Conservation (phyloP, 2,329 filamentous ascomycete genomes). For the Aureobasidium leucospermi region DNA sequence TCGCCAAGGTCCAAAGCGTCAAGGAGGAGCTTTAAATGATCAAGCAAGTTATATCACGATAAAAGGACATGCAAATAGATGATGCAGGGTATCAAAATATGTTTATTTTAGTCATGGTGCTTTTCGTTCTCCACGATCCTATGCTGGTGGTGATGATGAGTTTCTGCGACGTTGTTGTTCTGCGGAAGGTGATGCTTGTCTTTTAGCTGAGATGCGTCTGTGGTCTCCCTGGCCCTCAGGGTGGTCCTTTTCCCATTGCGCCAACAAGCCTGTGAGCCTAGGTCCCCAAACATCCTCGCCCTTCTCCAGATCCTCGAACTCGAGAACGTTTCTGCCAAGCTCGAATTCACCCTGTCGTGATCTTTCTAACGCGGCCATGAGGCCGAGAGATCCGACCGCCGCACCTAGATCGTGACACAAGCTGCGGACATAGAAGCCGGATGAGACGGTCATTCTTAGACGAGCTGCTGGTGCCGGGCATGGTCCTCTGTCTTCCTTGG, state of each 20-base stretch:
- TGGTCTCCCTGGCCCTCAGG: neutral
- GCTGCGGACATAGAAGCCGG: constrained; percentile 92
- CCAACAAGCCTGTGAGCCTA: constrained; percentile 43
- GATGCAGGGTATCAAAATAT: neutral
- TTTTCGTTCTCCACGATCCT: neutral
- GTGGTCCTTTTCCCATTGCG: constrained; percentile 9
- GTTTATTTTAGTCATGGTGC: neutral
- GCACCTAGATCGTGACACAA: constrained; percentile 86
- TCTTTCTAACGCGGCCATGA: constrained; percentile 80
- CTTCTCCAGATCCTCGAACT: constrained; percentile 67
- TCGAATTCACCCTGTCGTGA: constrained; percentile 75
- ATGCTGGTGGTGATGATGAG: constrained; percentile 6
- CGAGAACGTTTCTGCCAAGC: constrained; percentile 65
- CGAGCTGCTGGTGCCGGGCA: constrained; percentile 62
- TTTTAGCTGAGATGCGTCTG: neutral
- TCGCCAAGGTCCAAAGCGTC: constrained; percentile 41
- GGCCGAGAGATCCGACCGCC: constrained; percentile 69
- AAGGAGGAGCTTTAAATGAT: constrained; percentile 28
- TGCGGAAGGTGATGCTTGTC: neutral
- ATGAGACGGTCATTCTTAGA: constrained; percentile 86
- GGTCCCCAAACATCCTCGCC: constrained; percentile 80
- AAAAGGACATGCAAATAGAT: constrained; percentile 2
- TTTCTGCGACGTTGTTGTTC: constrained; percentile 6
- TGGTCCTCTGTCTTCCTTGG: constrained; percentile 9
- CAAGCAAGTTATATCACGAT: neutral